Evolutionary conservation across 1,284 basidiomycete genomes (phyloP).

Genomic region (Fomitopsis pinicola): DNA sequence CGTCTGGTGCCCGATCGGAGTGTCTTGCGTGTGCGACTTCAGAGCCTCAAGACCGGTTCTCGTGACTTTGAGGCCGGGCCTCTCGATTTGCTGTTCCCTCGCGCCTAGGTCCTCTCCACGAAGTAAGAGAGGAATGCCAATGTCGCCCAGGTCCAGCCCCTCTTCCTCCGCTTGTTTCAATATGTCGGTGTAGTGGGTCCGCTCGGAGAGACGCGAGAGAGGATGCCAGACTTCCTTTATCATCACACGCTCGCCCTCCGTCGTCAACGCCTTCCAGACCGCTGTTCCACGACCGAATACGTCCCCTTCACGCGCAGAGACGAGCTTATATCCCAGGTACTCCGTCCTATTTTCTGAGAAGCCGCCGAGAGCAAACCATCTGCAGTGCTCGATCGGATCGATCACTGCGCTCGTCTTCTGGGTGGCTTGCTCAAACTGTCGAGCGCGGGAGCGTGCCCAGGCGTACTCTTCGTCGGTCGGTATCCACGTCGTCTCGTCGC

Average conservation of each 20-base stretch:
- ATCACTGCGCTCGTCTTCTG: not conserved
- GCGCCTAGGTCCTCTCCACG: not conserved
- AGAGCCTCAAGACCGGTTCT: not conserved
- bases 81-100: not conserved
- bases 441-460: not conserved
- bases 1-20: not conserved
- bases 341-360: not conserved
- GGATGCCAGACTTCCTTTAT: not conserved
- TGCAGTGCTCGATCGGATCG: not conserved
- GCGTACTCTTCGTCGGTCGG: conserved; percentile 1
- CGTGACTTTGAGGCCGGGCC: not conserved
- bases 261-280: not conserved
- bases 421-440: not conserved
- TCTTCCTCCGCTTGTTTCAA: not conserved
- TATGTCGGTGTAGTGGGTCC: not conserved
- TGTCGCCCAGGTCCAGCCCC: not conserved
- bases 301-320: conserved; percentile 5
- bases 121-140: not conserved
- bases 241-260: not conserved
- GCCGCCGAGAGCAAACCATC: not conserved
- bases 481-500: conserved; percentile 5
- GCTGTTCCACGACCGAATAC: conserved; percentile 7
- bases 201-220: not conserved
- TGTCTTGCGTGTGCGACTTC: not conserved
- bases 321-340: conserved; percentile 7